A percentile compares a stretch with the other conserved stretches of the same genome.
phyloP scores from a whole-genome alignment of 768 basidiomycete species.

The Dioszegia hungarica region DNA sequence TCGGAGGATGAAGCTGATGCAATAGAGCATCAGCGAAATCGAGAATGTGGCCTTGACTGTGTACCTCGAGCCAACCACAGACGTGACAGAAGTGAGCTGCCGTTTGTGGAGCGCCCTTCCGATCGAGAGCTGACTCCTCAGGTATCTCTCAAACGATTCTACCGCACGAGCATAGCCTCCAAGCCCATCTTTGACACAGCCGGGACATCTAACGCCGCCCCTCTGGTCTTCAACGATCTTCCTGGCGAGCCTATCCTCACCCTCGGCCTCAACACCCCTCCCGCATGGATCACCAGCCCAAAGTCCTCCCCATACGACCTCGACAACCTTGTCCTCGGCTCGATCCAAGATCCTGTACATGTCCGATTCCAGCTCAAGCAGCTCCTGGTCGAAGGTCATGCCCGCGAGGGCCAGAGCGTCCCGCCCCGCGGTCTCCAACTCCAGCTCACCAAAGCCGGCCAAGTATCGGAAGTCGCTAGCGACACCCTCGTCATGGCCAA shows the following conservation, averaged over 20 bases:
- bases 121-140: conserved; percentile 44
- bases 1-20: conserved; percentile 1
- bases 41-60: conserved; percentile 58
- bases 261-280: conserved; percentile 82
- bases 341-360: conserved; percentile 51
- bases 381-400: conserved; percentile 90
- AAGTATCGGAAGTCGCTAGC: conserved; percentile 57
- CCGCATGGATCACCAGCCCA: conserved; percentile 90
- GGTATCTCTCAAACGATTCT: conserved; percentile 89
- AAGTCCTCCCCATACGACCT: conserved; percentile 83
- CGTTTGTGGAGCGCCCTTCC: neutral
- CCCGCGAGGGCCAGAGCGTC: conserved; percentile 64
- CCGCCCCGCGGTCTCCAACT: conserved; percentile 90
- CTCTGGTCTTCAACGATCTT: conserved; percentile 64
- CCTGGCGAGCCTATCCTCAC: conserved; percentile 88
- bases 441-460: conserved; percentile 59
- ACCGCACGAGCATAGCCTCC: conserved; percentile 67
- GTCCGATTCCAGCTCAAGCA: conserved; percentile 74
- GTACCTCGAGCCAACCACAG: conserved; percentile 66
- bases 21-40: conserved; percentile 41
- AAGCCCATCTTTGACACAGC: conserved; percentile 61
- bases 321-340: conserved; percentile 88
- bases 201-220: conserved; percentile 50
- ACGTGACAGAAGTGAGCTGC: conserved; percentile 64
- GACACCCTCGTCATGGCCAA: conserved; percentile 93